Evolutionary conservation across 257 asterid species (phyloP), one percentile per base, ranked within the genome.

Genomic region (Thymus quinquecostatus): DNA sequence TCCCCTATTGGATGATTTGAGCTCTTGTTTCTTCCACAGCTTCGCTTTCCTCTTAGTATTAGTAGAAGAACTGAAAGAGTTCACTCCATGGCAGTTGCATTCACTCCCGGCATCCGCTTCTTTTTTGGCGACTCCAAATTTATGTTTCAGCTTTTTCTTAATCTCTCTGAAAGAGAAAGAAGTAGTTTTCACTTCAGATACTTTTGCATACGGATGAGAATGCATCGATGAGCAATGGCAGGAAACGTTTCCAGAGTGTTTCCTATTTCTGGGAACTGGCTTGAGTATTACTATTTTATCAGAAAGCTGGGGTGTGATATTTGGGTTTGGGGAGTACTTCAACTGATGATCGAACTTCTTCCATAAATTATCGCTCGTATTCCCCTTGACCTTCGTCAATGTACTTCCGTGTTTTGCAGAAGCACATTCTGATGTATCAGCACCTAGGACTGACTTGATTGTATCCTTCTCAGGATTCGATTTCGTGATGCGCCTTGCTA

Each of bases 191-290:
- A 36, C 60, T 47, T 73, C 80, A 21, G 76, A 62, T 48, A 57
- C 78, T 75, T 59, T 76, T 72, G 49, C 45, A 53, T 76, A 60
- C 43, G 50, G 69, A 30, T 73, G 83, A 64, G 74, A 68, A 69
- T 68, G 89, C 70, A 76, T 60, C 3, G 88, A 79, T 27, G 90
- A 92, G 84, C 92, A 86, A 74, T 67, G 78, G 71, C 89, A 81
- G 14, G 72, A 49, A 50, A 81, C 69, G 14, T 77, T 68, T 68
- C 72, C 80, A 5, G 82, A 62, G 30, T 36, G 79, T 53, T 70
- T 79, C 60, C 49, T 68, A 38, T 72, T 74, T 53, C 49, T 64
- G 0, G 81, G 74, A 29, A 53, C 77, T 41, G 98, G 94, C 82
- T 80, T 82, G 79, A 87, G 63, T 64, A 85, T 80, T 4, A 87